phyloP scores from a whole-genome alignment of 202 grass and related monocot species.

The Eragrostis tef region DNA sequence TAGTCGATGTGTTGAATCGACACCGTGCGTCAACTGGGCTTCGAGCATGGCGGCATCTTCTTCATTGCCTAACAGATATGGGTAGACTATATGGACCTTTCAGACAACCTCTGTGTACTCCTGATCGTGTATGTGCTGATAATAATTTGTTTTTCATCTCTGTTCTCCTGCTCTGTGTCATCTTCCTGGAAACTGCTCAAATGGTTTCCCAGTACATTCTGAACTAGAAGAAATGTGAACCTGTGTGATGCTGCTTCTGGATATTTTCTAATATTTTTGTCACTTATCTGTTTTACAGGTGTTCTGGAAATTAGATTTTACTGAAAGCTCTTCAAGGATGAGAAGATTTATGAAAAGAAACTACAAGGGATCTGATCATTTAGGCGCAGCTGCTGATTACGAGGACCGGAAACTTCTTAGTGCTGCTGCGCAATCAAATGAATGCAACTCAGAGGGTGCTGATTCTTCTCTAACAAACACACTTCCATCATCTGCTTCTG shows the following conservation, averaged over 20 bases:
- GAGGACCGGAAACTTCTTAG: conserved; percentile 72
- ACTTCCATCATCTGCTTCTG: conserved; percentile 75
- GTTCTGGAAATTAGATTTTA: conserved; percentile 96
- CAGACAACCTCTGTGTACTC: conserved; percentile 61
- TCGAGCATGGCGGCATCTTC: conserved; percentile 95
- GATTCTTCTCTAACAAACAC: conserved; percentile 57
- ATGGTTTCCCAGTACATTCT: conserved; percentile 37
- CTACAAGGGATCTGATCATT: conserved; percentile 90
- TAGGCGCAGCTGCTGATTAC: conserved; percentile 92
- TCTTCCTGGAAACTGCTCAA: conserved; percentile 18
- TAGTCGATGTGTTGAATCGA: conserved; percentile 71
- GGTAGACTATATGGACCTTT: conserved; percentile 91
- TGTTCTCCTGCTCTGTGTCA: conserved; percentile 23
- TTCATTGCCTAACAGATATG: conserved; percentile 89
- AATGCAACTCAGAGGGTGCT: conserved; percentile 47
- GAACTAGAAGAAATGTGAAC: conserved; percentile 20
- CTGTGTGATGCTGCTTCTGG: background rate
- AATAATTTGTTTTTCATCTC: conserved; percentile 30
- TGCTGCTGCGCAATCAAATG: conserved; percentile 50
- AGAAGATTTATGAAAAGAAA: conserved; percentile 99
- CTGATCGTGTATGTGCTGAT: conserved; percentile 68
- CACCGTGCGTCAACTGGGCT: conserved; percentile 72
- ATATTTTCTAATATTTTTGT: conserved; percentile 45
- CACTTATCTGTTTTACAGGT: conserved; percentile 55
- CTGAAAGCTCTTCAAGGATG: conserved; percentile 96